Conservation (phyloP, 805 yeast species). For the Cyberlindnera suaveolens region DNA sequence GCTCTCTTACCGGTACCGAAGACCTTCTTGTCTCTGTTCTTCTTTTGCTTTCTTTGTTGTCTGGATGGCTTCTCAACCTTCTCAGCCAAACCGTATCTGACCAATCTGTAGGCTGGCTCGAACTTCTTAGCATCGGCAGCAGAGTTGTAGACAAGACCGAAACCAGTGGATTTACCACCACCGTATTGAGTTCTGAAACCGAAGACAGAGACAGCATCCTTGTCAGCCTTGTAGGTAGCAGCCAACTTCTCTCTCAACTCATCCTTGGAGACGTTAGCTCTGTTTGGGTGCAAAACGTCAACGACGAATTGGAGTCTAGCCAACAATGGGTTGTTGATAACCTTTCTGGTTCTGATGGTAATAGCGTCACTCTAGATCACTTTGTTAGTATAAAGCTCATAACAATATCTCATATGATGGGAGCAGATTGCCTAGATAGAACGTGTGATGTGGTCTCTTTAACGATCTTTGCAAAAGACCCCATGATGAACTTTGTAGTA, state of each 20-base stretch:
- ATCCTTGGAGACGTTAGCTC: slow-evolving; percentile 98
- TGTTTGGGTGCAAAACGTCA: slow-evolving; percentile 99
- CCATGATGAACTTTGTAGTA: too few species aligned
- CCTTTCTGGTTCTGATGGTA: slow-evolving; percentile 98
- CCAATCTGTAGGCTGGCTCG: slow-evolving; percentile 99
- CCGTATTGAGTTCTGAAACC: slow-evolving; percentile 99
- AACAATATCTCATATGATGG: neutral
- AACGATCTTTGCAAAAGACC: too few species aligned
- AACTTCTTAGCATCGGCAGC: slow-evolving; percentile 96
- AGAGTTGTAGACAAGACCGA: slow-evolving; percentile 98
- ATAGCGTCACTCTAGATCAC: slow-evolving; percentile 87
- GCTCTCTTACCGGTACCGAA: slow-evolving; percentile 96
- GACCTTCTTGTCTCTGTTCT: slow-evolving; percentile 99
- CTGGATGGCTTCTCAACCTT: slow-evolving; percentile 97
- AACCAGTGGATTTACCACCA: slow-evolving; percentile 99
- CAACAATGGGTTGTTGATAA: slow-evolving; percentile 97
- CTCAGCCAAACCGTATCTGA: slow-evolving; percentile 95
- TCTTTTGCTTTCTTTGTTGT: slow-evolving; percentile 99
- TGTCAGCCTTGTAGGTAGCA: slow-evolving; percentile 83
- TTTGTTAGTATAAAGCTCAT: slow-evolving; percentile 16
- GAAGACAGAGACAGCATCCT: slow-evolving; percentile 93
- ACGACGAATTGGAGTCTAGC: slow-evolving; percentile 99
- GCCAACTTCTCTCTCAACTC: slow-evolving; percentile 95
- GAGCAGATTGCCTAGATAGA: neutral
- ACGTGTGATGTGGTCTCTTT: neutral